Conservation (phyloP, 208 protist genomes). For the Plasmodiophora brassicae region DNA sequence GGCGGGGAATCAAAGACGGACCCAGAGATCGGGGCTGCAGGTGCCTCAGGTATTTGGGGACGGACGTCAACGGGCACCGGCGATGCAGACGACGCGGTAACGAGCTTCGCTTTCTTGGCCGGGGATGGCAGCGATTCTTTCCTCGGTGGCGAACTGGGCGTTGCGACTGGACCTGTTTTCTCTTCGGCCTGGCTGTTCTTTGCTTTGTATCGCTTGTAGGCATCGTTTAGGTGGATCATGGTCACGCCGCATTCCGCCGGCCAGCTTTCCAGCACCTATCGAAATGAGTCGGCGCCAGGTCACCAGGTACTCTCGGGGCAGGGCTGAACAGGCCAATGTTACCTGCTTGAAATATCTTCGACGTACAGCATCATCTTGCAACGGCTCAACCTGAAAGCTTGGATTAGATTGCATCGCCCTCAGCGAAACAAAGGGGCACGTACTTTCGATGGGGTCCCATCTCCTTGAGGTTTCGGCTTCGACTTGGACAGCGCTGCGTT, state of each 20-base stretch:
- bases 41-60: too few species aligned
- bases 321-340: background rate
- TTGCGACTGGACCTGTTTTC: too few species aligned
- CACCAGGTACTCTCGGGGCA: background rate
- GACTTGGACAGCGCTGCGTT: background rate
- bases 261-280: conserved; percentile 11
- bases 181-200: too few species aligned
- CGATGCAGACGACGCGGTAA: too few species aligned
- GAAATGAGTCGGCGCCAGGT: background rate
- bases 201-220: conserved; percentile 23
- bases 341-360: conserved; percentile 19
- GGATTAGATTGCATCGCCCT: background rate
- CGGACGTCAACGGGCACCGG: too few species aligned
- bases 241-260: background rate
- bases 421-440: background rate
- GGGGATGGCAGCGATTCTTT: too few species aligned
- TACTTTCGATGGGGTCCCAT: too few species aligned
- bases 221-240: conserved; percentile 4
- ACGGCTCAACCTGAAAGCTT: background rate
- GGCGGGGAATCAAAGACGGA: too few species aligned
- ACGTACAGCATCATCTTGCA: background rate
- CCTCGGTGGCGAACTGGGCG: too few species aligned
- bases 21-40: too few species aligned
- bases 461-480: background rate
- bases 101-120: too few species aligned